A percentile compares a stretch with the other conserved stretches of the same genome.
Evolutionary conservation across 345 rosid genomes (phyloP).

Genomic region (Gossypium herbaceum): DNA sequence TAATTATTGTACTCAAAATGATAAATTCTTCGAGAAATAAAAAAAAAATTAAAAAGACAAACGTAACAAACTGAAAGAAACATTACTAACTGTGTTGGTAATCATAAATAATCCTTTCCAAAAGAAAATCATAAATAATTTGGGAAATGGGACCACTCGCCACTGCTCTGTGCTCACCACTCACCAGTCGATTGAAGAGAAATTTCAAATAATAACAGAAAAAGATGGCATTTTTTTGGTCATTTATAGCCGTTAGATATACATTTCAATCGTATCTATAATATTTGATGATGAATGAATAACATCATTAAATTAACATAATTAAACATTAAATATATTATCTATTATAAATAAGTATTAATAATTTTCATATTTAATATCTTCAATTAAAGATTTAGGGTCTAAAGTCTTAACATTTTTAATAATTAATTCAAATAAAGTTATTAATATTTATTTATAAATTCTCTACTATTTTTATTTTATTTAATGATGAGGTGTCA

Average conservation of each 20-base stretch:
- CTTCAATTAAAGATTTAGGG: fast-evolving
- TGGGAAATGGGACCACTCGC: background rate
- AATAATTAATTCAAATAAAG: no score
- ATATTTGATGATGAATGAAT: no score
- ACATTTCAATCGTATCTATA: background rate
- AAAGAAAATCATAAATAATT: background rate
- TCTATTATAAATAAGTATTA: no score
- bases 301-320: no score
- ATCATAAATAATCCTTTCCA: background rate
- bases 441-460: no score
- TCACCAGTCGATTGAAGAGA: background rate
- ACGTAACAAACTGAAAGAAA: background rate
- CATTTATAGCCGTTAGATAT: background rate
- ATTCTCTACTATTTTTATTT: no score
- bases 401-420: no score
- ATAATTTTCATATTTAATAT: no score
- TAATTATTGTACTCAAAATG: fast-evolving
- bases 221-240: background rate
- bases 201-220: background rate
- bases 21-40: no score
- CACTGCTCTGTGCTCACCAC: background rate
- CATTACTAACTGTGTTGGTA: background rate
- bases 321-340: no score
- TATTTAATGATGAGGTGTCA: no score
- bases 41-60: background rate